phyloP scores from a whole-genome alignment of 257 asterid genomes.

The Plectranthus barbatus region DNA sequence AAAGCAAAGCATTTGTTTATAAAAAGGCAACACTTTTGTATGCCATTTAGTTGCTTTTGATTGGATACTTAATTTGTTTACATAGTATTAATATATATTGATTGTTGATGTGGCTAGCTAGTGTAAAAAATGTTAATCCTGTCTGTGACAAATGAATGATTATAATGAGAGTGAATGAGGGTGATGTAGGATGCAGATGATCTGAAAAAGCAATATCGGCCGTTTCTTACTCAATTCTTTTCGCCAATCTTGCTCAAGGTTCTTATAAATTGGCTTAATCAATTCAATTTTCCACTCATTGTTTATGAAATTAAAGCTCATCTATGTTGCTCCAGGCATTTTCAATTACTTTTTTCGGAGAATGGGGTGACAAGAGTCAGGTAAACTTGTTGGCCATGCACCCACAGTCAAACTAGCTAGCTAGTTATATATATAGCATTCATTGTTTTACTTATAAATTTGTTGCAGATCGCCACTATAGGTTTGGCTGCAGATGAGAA shows the following conservation, averaged over 20 bases:
- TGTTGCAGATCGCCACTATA: constrained; percentile 81
- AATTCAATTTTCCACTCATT: constrained; percentile 11
- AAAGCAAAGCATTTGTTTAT: no score
- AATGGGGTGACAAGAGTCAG: constrained; percentile 99
- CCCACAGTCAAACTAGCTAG: no score
- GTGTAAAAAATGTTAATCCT: no score
- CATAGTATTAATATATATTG: no score
- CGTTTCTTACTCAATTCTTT: constrained; percentile 72
- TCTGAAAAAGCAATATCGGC: constrained; percentile 65
- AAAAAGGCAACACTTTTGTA: no score
- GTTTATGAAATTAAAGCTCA: constrained; percentile 1
- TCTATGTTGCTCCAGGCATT: constrained; percentile 56
- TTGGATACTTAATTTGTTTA: no score
- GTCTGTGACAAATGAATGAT: no score
- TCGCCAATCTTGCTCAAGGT: constrained; percentile 95
- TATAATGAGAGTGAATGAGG: no score
- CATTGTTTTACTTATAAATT: constrained; percentile 7
- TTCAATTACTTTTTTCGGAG: constrained; percentile 96
- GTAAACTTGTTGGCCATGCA: constrained; percentile 34
- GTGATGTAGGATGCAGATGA: constrained; percentile 62
- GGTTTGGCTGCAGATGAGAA: constrained; percentile 99
- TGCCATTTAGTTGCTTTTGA: no score
- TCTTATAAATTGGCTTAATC: constrained; percentile 9
- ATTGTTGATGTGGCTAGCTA: no score
- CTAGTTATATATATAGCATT: no score